Base-by-base conservation (phyloP, 225 moss, liverwort and hornwort species). In the Lunularia cruciata region DNA sequence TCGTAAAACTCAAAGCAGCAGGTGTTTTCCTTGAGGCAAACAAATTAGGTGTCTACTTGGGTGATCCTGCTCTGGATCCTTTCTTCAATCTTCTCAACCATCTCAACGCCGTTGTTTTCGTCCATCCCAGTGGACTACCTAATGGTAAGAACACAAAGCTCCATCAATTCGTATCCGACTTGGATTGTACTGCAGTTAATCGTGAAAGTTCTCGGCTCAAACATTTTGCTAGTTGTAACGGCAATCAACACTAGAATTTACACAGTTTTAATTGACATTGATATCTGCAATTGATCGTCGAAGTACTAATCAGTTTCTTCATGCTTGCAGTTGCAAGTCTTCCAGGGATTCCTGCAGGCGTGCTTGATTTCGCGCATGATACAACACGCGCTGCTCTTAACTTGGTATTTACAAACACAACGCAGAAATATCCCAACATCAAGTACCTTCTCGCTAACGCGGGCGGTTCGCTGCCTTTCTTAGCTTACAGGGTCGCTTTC, bases 51-150 rank as follows among this genome's bases (percentile, higher is more conserved):
- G 19, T 67, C 0, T 67, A 67, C 35, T 30, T 67, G 16, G 67
- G 67, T n/a, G 67, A 67, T 49, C 49, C 67, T 8, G 31, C 48
- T 32, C 34, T 67, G 27, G 48, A 67, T 35, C 31, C 67, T 34
- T 67, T 67, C 33, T 34, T 67, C 49, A 4, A 51, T 10, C 5
- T 31, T 3, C 52, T 67, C 18, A 47, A 67, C 48, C 35, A 48
- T 10, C 10, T 22, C 10, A 12, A 35, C 11, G 67, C 52, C 7
- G 12, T 52, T 14, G 67, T 67, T 0, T 67, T 67, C 49, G 20
- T 67, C 27, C 67, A 67, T 35, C 67, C 67, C 13, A 48, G 28
- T 30, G 32, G 23, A 1, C 18, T 60, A 1, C 59, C 36, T 0
- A 33, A 60, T 9, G n/a, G 59, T 60, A 35, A 37, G 35, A 19